Percentiles rank a stretch among this genome's conserved stretches.
Evolutionary conservation across 148 eudicot species (phyloP).

Genomic region (Fagopyrum homotropicum): DNA sequence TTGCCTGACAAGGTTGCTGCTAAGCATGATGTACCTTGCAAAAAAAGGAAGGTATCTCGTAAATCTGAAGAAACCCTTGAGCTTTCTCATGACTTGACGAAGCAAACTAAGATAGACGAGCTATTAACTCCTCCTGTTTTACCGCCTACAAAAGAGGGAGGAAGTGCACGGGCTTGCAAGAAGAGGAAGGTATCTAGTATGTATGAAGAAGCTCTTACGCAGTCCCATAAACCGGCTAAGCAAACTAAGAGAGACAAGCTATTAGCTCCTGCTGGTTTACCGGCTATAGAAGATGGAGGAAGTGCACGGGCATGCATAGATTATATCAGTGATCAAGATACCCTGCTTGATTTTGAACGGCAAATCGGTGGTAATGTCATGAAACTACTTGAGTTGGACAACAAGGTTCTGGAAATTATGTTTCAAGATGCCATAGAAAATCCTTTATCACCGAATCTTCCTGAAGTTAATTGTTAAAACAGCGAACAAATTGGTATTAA

Average conservation of each 20-base stretch:
- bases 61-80: constrained; percentile 21
- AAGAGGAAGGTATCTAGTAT: too few species aligned
- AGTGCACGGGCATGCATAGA: constrained; percentile 11
- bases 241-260: too few species aligned
- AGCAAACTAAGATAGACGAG: not conserved
- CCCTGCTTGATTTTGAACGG: constrained; percentile 20
- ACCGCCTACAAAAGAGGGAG: constrained; percentile 10
- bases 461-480: constrained; percentile 32
- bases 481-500: not conserved
- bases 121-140: constrained; percentile 17
- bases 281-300: too few species aligned
- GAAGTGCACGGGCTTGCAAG: not conserved
- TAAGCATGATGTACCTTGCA: constrained; percentile 21
- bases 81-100: constrained; percentile 13
- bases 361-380: constrained; percentile 35
- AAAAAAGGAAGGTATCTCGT: constrained; percentile 35
- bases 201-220: too few species aligned
- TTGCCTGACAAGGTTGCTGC: constrained; percentile 17
- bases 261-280: too few species aligned
- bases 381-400: constrained; percentile 73
- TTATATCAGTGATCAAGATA: constrained; percentile 25
- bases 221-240: too few species aligned
- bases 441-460: constrained; percentile 70
- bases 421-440: constrained; percentile 49
- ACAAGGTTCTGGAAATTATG: constrained; percentile 44